Evolutionary conservation across 805 yeast species (phyloP), one percentile per base, ranked within the genome.

Genomic region (Lipomyces chichibuensis): DNA sequence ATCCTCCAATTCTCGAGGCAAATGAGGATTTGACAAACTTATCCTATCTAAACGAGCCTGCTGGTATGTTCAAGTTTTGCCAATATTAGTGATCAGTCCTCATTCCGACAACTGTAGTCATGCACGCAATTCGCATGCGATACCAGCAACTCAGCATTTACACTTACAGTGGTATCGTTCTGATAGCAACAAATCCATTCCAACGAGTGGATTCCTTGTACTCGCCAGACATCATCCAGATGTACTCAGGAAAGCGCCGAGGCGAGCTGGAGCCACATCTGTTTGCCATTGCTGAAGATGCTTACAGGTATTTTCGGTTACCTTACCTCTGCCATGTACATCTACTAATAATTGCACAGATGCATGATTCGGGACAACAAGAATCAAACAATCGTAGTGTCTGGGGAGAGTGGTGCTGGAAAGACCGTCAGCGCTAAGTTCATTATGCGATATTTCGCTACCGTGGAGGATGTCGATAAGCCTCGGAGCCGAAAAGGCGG

Each of bases 331-430:
- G 37, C 14, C 32, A 5, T 9, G 23, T 29, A 2, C n/a, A 17
- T 43, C 17, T 37, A n/a, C 23, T 52, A 23, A 37, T 23, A 9
- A n/a, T 20, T 27, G 46, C 33, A 25, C 32, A 84, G 97, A 74
- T 89, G 96, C 76, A 94, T 94, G 99, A 89, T 90, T 75, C 84
- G 88, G 59, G 96, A 92, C 74, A 82, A 85, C 53, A 84, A 86
- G 73, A 93, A 94, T 80, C 99, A 94, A 80, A 94, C 99, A 0
- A 93, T 94, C 70, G 97, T 94, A 20, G 98, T 94, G 20, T 87
- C 93, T 73, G 99, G 99, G 80, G 99, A 94, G 80, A 91, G 97
- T 6, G 99, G 99, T 79, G 98, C 99, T 35, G 99, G 99, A 78
- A 95, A 94, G 75, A 95, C 98, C 3, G 98, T 94, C 54, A 88